Base-by-base conservation (phyloP, 2,329 filamentous ascomycete species). In the Madurella fahalii region DNA sequence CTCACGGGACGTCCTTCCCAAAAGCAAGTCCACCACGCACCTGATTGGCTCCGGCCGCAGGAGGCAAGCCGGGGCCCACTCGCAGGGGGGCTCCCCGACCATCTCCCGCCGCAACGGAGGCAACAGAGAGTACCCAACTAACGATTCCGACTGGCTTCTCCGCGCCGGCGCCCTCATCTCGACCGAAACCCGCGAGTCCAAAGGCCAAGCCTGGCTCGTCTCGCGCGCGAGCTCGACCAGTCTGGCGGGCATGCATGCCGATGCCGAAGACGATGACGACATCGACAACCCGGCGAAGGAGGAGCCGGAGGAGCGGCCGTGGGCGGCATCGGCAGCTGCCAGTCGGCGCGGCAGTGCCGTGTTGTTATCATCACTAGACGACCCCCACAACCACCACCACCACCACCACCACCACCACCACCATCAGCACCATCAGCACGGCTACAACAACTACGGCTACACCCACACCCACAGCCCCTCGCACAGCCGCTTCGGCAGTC, bases 151-250 rank as follows among this genome's bases (percentile, higher is more conserved):
- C 69, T 88, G 85, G 84, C 71, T 88, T 44, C 73, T 85, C 20
- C 77, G 84, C 31, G 79, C 83, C 0, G 84, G 84, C 45, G 82
- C 82, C 7, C 66, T 85, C 45, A 79, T 88, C 61, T 80, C 80
- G 53, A 78, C 77, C 49, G 82, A 84, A 65, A 75, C 83, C 16
- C 75, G 84, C 53, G 85, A 88, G 65, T 84, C 75, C 63, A 87
- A 87, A 69, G 85, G 85, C 13, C 84, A 88, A 68, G 72, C 79
- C 13, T 89, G 85, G 85, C 77, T 89, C 17, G 74, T 81, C n/a
- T 82, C 83, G 20, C 77, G 83, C 45, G 81, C 80, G 52, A 85
- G 82, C 65, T 85, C 83, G 1, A 87, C 83, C 9, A 85, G 79
- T 64, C 74, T 87, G 16, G 71, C 77, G 0, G 80, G 75, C 20